Base-by-base conservation (phyloP, 164 flowering plant genomes). In the Litsea cubeba region DNA sequence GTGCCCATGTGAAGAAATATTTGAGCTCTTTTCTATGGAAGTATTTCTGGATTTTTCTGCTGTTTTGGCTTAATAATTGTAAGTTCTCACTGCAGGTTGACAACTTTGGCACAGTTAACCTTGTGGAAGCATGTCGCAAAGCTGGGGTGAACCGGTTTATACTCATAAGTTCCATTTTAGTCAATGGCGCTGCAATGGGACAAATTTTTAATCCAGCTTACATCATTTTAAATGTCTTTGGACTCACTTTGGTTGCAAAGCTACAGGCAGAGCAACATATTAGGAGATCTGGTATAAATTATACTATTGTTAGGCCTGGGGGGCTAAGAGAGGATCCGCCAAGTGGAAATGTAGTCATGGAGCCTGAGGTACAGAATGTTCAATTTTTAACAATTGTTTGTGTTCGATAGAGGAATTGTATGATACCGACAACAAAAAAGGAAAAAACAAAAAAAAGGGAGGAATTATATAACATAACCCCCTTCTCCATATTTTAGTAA, bases 161-260 rank as follows among this genome's bases (percentile, higher is more conserved):
- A 66, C 96, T 95, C 65, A 76, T 93, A 50, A 92, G 99, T 82
- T 90, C 98, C 17, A 89, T 95, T 73, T 82, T 95, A 77, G 99
- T 93, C 23, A 95, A 95, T 82, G 98, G 99, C 72, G 99, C 98
- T 66, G 96, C 98, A 62, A 93, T 90, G 96, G 99, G 99, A 14
- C 98, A 95, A 83, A 62, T 95, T 50, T 78, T 95, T 3, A 95
- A 95, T 77, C 98, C 99, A 25, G 94, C 96, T 70, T 95, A 95
- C 83, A 85, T 95, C 70, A 79, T 93, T 76, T 90, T 95, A 60
- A 95, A 95, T 79, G 89, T 89, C 26, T 88, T 95, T 79, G 99
- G 99, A 65, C 96, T 95, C 58, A 84, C 87, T 63, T 79, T 95
- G 76, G 74, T 93, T 15, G 99, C 99, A 22, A 95, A 95, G 88